These are phyloP conservation scores for Alternaria incomplexa DNA, from an alignment of 2,329 filamentous ascomycete species.

Conservation along the genomic window DNA sequence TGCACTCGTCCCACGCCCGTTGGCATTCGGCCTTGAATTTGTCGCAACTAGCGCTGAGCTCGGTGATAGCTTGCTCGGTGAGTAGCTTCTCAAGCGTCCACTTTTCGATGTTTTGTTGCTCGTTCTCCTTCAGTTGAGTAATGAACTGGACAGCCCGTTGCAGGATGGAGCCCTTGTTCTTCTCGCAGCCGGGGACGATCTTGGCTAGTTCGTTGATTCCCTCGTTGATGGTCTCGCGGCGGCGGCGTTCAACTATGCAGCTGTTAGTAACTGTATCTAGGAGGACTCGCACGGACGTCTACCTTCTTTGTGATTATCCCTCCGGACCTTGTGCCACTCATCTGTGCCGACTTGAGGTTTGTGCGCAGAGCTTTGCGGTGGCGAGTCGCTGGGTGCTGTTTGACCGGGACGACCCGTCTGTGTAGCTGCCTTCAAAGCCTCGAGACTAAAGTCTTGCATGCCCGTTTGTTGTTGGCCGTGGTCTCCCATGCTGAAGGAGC, in stretches of 20 bases:
- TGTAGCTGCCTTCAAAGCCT: conserved; percentile 57
- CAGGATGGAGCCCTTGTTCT: conserved; percentile 97
- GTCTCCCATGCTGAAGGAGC: conserved; percentile 53
- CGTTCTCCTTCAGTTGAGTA: conserved; percentile 90
- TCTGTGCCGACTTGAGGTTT: conserved; percentile 95
- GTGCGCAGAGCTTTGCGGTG: conserved; percentile 39
- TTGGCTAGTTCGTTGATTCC: conserved; percentile 98
- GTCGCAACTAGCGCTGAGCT: conserved; percentile 85
- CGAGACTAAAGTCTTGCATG: conserved; percentile 52
- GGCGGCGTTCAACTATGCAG: conserved; percentile 83
- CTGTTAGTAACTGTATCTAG: conserved; percentile 8
- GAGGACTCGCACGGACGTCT: conserved; percentile 34
- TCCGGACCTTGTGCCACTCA: conserved; percentile 96
- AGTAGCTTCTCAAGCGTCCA: conserved; percentile 91
- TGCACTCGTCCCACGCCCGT: conserved; percentile 76
- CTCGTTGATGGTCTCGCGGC: conserved; percentile 97
- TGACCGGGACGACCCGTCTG: conserved; percentile 55
- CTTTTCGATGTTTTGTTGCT: conserved; percentile 91
- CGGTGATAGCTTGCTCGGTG: conserved; percentile 85
- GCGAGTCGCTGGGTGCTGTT: conserved; percentile 41
- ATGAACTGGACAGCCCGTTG: conserved; percentile 95
- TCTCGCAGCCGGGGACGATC: conserved; percentile 96
- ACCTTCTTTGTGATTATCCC: conserved; percentile 99
- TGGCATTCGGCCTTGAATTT: conserved; percentile 84
- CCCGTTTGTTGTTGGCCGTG: conserved; percentile 48